Evolutionary conservation across 305 asterid genomes (phyloP), one percentile per base, ranked within the genome.

Genomic region (Fraxinus paxiana): DNA sequence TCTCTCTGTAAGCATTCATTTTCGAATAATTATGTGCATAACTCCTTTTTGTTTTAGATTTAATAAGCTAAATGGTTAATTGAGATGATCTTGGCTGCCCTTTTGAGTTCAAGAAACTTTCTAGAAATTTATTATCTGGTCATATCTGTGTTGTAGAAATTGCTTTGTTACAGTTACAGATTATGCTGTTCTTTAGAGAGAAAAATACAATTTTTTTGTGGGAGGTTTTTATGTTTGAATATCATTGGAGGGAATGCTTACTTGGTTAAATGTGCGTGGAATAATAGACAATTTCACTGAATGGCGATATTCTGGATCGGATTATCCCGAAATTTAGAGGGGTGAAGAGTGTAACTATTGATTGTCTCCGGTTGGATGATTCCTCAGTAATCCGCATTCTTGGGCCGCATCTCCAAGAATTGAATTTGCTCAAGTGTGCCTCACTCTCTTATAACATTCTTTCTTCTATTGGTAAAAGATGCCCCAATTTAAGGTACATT

Each of bases 391-490:
- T 75, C 81, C 73, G 81, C 82, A 74, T 84, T 83, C 93, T 92
- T 20, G 85, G 90, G 56, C 84, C 90, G 30, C 86, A 85, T 78
- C 78, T 94, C 41, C 83, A 78, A 77, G 96, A 92, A 82, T 65
- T 94, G 86, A 88, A 69, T 87, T 86, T 94, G 91, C 89, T 91
- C 81, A 92, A 94, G 90, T 91, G 92, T 82, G 86, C 92, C 67
- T 86, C 84, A 3, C 77, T 88, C 20, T 89, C 93, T 0, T 86
- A 76, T 75, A 73, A 82, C 54, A 81, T 88, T 86, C 90, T 91
- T 79, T 35, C 84, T 24, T 79, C 83, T 26, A 88, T 91, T 82
- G 92, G 91, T 46, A 76, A 75, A 24, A 85, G 81, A 73, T 92
- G 93, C 84, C 96, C 94, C 76, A 82, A 89, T 85, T 86, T 92